Evolutionary conservation across 352 stramenopile genomes (phyloP), one percentile per base, ranked within the genome.

Genomic region (Pythium brachiatum): DNA sequence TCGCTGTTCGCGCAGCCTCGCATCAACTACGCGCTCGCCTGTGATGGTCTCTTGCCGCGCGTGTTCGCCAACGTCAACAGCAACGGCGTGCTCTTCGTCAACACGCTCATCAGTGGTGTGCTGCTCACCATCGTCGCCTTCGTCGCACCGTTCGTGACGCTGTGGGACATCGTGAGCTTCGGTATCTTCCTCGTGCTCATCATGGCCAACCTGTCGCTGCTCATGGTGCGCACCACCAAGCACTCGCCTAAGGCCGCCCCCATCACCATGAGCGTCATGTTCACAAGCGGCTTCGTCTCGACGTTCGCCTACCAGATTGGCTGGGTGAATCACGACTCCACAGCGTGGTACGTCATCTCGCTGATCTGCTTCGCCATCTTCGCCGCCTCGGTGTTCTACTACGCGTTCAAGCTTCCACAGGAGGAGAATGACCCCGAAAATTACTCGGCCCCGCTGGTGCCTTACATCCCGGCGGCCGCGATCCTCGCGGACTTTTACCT

Each of bases 1-100:
- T 90, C 79, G 41, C 89, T 98, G 54, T 70, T 98, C 15, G 91
- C 92, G 38, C 94, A 98, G 67, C 94, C 92, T 20, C 83, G 91
- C 38, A 72, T 98, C 32, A 94, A 97, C 70, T 97, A 93, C 70
- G 90, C 91, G 16, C 81, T 98, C 64, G 81, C 91, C 26, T 90
- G 87, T 38, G 96, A 98, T 64, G 94, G 94, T 18, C 76, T 99
- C 7, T 74, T 98, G 61, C 94, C 95, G 20, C 66, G 71, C 43
- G 84, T 97, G 51, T 98, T 98, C 75, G 73, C 79, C 53, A 86
- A 88, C 57, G 78, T 93, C 16, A 79, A 94, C 60, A 62, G 72
- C 53, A 89, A 94, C 51, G 81, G 82, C 46, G 89, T 90, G 60
- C 60, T 96, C 25, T 91, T 94, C 52, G 81, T 72, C 46, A 89